phyloP scores from a whole-genome alignment of 306 rosid species.

The Neltuma alba region DNA sequence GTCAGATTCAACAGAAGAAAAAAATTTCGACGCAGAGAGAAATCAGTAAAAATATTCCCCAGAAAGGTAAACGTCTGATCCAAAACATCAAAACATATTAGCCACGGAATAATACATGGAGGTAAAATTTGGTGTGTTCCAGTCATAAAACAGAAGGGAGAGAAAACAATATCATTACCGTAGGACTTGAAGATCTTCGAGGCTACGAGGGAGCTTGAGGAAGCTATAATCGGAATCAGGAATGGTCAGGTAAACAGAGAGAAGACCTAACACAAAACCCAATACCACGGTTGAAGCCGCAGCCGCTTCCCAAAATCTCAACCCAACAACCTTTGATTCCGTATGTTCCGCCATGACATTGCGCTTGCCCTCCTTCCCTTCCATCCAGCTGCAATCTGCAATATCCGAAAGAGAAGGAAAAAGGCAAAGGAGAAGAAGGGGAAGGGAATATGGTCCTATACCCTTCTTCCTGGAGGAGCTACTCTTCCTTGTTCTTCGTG shows the following conservation, averaged over 20 bases:
- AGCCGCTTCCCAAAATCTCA: conserved; percentile 71
- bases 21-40: not conserved
- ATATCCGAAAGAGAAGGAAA: not conserved
- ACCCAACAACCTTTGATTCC: conserved; percentile 46
- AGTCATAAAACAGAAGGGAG: not conserved
- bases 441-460: not conserved
- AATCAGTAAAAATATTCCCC: not conserved
- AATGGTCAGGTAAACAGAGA: conserved; percentile 80
- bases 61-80: not conserved
- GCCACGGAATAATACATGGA: not conserved
- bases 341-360: conserved; percentile 26
- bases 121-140: not conserved
- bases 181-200: conserved; percentile 81
- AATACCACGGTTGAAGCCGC: conserved; percentile 68
- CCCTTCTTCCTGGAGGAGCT: conserved; percentile 30
- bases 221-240: conserved; percentile 97
- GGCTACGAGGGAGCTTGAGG: conserved; percentile 90
- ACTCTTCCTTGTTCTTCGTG: conserved; percentile 8
- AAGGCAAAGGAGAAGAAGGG: not conserved
- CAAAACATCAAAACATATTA: not conserved
- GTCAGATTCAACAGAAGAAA: conserved; percentile 21
- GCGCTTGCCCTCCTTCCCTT: conserved; percentile 37
- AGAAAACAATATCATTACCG: conserved; percentile 38
- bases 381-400: conserved; percentile 19
- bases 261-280: conserved; percentile 56